Evolutionary conservation across 2,329 filamentous ascomycete species (phyloP), one percentile per base, ranked within the genome.

Genomic region (Phaeosphaeriaceae sp.): DNA sequence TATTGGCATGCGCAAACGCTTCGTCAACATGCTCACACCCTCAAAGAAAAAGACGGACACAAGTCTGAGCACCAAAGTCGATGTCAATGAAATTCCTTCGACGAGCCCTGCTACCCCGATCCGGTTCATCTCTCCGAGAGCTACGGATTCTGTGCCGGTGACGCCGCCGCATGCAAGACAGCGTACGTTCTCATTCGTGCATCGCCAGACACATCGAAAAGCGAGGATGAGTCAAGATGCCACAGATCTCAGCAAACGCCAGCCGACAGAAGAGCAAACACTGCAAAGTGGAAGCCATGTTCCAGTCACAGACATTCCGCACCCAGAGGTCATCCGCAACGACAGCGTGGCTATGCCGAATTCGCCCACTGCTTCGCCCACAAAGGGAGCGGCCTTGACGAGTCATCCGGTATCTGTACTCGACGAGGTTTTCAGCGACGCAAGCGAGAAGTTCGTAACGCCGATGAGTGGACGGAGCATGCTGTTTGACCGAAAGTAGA

Each of bases 301-400:
- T 1, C 45, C 52, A 31, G 52, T 54, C 20, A 54, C 45, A 4
- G 33, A 44, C 5, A 11, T 21, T n/a, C 52, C 52, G 20, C 42
- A 42, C 21, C 33, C 25, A 20, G 27, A 13, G 46, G 24, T 24
- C 15, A 24, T 48, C 10, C 21, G 48, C 21, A 41, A 49, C 2
- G 51, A 25, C 10, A 36, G 42, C 42, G 24, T 47, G 17, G 42
- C 20, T 20, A 7, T 22, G 22, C 40, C 51, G n/a, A 20, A 13
- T 45, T 48, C 36, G 31, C 60, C 62, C 3, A 33, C 51, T 24
- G 15, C 11, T 45, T 48, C 36, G 31, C 60, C 62, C 3, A 33
- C 36, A 7, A 58, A 54, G 22, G 60, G 60, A 19, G 55, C 41
- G 13, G 53, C 57, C 13, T 41, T 64, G 58, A 51, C 27, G 22